A percentile compares a stretch with the other conserved stretches of the same genome.
Conservation (phyloP, 176 grass and related monocot species). For the Carex kokanica region DNA sequence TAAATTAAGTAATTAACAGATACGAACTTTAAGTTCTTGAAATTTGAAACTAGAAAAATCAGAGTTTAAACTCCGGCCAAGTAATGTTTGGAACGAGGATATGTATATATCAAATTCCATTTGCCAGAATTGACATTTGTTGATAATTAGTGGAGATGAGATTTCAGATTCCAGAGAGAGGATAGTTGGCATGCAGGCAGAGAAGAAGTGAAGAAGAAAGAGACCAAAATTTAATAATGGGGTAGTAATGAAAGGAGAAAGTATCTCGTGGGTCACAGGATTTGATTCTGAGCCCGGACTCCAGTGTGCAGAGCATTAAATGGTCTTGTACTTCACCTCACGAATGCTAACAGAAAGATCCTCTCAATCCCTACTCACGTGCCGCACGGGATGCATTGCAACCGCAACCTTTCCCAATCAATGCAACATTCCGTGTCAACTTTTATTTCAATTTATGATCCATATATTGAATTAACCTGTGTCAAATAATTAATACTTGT, state of each 20-base stretch:
- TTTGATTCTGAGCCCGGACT: conserved; percentile 3
- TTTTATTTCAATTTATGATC: background rate
- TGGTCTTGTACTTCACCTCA: conserved; percentile 23
- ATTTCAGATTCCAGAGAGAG: background rate
- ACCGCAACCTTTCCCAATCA: background rate
- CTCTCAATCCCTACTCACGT: conserved; percentile 29
- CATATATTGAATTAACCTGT: too few species aligned
- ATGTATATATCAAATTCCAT: too few species aligned
- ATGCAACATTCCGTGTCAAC: background rate
- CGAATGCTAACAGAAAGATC: conserved; percentile 37
- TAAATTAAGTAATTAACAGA: background rate
- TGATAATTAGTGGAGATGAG: background rate
- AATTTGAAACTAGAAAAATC: background rate
- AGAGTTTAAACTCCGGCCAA: background rate
- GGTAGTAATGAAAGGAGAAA: conserved; percentile 23
- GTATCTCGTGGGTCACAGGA: conserved; percentile 27
- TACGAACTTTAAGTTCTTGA: background rate
- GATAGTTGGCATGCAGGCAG: background rate
- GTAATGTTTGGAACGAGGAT: too few species aligned
- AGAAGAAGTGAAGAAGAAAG: background rate
- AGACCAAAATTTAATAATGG: conserved; percentile 17
- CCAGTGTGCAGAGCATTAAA: background rate
- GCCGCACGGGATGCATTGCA: conserved; percentile 15
- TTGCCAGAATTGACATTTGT: background rate
- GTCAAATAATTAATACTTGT: too few species aligned